A percentile compares a stretch with the other conserved stretches of the same genome.
phyloP scores from a whole-genome alignment of 768 basidiomycete genomes.

The Suillus lakei region DNA sequence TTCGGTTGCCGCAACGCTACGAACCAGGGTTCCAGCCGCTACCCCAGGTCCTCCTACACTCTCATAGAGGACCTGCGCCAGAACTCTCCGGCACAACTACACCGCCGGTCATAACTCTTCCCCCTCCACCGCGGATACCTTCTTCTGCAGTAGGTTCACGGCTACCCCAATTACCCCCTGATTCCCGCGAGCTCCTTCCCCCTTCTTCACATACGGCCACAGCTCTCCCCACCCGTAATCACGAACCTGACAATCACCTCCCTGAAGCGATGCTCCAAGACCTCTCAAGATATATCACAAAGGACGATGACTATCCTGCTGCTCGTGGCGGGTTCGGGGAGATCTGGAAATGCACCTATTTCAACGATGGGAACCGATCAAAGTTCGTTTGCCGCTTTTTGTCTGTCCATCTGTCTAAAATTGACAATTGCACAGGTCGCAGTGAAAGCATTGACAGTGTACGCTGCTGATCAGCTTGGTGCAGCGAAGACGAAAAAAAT shows the following conservation, averaged over 20 bases:
- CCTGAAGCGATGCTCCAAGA: neutral
- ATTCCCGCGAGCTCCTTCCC: neutral
- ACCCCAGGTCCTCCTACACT: no score
- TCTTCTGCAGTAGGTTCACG: no score
- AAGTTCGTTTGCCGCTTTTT: neutral
- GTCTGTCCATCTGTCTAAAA: neutral
- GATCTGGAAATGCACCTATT: slow-evolving; percentile 4
- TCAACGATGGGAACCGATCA: neutral
- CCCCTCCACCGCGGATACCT: no score
- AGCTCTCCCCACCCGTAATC: neutral
- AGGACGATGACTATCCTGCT: neutral
- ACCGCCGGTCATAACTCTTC: no score
- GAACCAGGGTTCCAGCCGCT: no score
- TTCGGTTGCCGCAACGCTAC: no score
- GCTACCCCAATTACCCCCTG: no score
- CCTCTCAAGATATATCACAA: neutral
- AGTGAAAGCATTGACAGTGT: slow-evolving; percentile 28
- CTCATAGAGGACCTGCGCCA: no score
- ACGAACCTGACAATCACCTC: neutral
- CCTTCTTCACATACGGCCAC: neutral
- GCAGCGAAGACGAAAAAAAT: no score
- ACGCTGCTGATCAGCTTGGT: slow-evolving; percentile 19
- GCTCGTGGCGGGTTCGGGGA: slow-evolving; percentile 7
- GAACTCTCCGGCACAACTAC: no score
- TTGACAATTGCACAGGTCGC: slow-evolving; percentile 19